Conservation (phyloP, 352 stramenopile genomes). For the Pythium oligandrum region DNA sequence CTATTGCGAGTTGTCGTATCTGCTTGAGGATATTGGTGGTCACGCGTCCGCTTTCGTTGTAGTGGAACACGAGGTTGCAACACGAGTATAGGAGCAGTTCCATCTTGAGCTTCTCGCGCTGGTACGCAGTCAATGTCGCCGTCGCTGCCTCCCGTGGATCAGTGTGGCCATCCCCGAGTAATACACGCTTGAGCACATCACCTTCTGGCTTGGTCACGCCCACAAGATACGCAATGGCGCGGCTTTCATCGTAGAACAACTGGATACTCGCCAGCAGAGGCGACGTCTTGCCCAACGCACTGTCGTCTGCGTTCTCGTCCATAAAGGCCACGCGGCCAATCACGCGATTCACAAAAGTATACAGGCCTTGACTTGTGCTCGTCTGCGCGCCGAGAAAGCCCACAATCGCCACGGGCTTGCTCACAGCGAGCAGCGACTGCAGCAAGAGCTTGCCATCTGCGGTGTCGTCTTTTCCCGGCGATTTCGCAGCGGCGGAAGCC, state of each 20-base stretch:
- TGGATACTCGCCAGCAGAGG: conserved; percentile 35
- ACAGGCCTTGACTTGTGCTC: conserved; percentile 25
- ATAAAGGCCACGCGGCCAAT: conserved; percentile 57
- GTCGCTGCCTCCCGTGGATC: conserved; percentile 8
- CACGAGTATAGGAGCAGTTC: conserved; percentile 56
- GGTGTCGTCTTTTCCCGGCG: not conserved
- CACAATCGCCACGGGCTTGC: conserved; percentile 38
- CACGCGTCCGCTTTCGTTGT: conserved; percentile 34
- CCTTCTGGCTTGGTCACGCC: conserved; percentile 39
- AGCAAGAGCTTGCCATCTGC: conserved; percentile 3
- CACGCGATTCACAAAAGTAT: conserved; percentile 55
- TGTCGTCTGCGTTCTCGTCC: conserved; percentile 13
- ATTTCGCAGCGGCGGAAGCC: not conserved
- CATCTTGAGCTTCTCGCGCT: conserved; percentile 57
- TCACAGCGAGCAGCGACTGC: conserved; percentile 37
- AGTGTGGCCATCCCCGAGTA: conserved; percentile 5
- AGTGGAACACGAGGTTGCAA: conserved; percentile 54
- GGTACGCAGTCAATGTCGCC: conserved; percentile 19
- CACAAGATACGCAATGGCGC: conserved; percentile 49
- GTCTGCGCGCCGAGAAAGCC: conserved; percentile 39
- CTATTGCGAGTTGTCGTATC: conserved; percentile 33
- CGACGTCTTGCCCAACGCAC: conserved; percentile 5
- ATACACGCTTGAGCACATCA: conserved; percentile 17
- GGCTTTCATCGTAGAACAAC: conserved; percentile 49
- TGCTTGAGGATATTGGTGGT: conserved; percentile 41